Evolutionary conservation across 768 basidiomycete species (phyloP).

Genomic region (Suillus sp.): DNA sequence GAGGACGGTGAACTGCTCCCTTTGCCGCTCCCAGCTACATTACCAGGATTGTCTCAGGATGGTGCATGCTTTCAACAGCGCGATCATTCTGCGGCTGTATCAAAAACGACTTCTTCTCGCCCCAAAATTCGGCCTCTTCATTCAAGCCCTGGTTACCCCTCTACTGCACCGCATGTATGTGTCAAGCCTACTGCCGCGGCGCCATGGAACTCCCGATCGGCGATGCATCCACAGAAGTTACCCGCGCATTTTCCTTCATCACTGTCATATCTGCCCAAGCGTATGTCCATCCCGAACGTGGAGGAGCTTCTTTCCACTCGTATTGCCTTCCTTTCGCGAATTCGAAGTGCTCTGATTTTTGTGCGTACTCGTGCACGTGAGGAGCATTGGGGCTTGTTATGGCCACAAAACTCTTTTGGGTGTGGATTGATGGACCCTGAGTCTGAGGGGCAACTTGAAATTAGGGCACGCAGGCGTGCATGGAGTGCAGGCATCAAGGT

Average conservation of each 20-base stretch:
- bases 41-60: not conserved
- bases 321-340: constrained; percentile 34
- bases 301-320: constrained; percentile 23
- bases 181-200: not conserved
- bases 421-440: constrained; percentile 23
- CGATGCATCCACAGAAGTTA: constrained; percentile 6
- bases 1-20: constrained; percentile 26
- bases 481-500: constrained; percentile 61
- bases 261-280: constrained; percentile 15
- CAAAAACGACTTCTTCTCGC: constrained; percentile 27
- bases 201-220: not conserved
- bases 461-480: constrained; percentile 61
- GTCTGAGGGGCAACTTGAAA: constrained; percentile 46
- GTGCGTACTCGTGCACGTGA: constrained; percentile 45
- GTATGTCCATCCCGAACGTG: not conserved
- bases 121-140: constrained; percentile 28
- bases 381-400: constrained; percentile 43
- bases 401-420: constrained; percentile 14
- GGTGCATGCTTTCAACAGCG: constrained; percentile 1
- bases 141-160: constrained; percentile 7
- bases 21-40: constrained; percentile 7
- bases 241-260: not conserved
- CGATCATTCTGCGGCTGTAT: constrained; percentile 16
- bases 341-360: constrained; percentile 43
- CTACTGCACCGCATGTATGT: not conserved